Evolutionary conservation across 768 basidiomycete genomes (phyloP).

Genomic region (Boletus subparvulus): DNA sequence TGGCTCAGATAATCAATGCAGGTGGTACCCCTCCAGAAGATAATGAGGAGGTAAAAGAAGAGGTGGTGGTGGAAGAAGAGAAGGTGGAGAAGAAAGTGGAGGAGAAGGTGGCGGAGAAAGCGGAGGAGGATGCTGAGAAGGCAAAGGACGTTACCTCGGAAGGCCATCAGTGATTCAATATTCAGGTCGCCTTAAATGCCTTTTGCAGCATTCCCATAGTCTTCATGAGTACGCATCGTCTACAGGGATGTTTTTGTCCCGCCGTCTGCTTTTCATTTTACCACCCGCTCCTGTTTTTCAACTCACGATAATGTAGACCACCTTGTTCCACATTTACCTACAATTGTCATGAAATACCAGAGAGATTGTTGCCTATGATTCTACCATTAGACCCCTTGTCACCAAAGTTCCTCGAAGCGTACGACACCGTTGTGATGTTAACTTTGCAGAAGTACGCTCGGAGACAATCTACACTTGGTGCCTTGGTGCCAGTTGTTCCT

Average conservation of each 20-base stretch:
- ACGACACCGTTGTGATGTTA: not conserved
- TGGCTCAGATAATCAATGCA: conserved; percentile 69
- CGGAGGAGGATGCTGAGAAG: conserved; percentile 36
- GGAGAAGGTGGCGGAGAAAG: conserved; percentile 28
- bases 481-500: conserved; percentile 43
- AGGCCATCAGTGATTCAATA: conserved; percentile 13
- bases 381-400: not conserved
- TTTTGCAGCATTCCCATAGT: conserved; percentile 5
- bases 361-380: conserved; percentile 2
- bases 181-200: conserved; percentile 1
- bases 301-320: conserved; percentile 31
- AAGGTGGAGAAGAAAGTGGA: conserved; percentile 22
- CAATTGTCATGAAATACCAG: conserved; percentile 29
- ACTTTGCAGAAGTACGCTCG: not conserved
- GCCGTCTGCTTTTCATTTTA: conserved; percentile 10
- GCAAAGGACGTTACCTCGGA: conserved; percentile 27
- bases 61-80: conserved; percentile 30
- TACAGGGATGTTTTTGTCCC: conserved; percentile 2
- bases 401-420: not conserved
- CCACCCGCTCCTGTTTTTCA: conserved; percentile 10
- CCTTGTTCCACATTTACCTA: conserved; percentile 28
- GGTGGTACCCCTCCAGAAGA: conserved; percentile 29
- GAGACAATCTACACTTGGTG: conserved; percentile 13
- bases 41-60: conserved; percentile 25
- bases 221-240: conserved; percentile 12